Conservation (phyloP, 2,329 filamentous ascomycete genomes). For the Juglanconis sp. region DNA sequence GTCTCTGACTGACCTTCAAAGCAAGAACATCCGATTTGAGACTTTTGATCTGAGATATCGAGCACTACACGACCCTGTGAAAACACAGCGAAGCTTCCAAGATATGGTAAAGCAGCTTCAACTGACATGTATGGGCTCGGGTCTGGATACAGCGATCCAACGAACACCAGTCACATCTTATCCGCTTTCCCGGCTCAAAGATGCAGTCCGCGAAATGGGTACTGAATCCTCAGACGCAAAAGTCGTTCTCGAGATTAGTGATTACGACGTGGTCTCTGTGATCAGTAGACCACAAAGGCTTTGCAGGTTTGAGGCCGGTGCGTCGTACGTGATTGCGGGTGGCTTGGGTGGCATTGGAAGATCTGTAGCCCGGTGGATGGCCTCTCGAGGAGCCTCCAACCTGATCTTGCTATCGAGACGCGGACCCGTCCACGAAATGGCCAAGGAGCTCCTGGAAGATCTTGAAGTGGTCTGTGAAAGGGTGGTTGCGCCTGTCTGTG, state of each 20-base stretch:
- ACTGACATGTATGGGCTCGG: neutral
- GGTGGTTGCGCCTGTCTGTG: constrained; percentile 18
- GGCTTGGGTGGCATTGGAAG: constrained; percentile 28
- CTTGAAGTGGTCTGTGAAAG: constrained; percentile 11
- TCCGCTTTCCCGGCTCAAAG: constrained; percentile 11
- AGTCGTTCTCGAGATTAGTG: constrained; percentile 19
- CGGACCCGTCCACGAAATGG: constrained; percentile 5
- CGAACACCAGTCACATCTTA: constrained; percentile 1
- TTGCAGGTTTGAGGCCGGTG: constrained; percentile 11
- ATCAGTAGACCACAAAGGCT: constrained; percentile 16
- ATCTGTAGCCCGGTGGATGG: constrained; percentile 19
- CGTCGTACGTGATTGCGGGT: constrained; percentile 25
- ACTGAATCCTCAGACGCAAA: constrained; percentile 17
- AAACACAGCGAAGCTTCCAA: constrained; percentile 5
- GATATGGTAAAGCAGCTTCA: constrained; percentile 5
- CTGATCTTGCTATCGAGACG: constrained; percentile 19
- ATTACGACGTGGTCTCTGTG: constrained; percentile 20
- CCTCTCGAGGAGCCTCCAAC: constrained; percentile 16
- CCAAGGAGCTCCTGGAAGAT: constrained; percentile 10
- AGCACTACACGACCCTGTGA: constrained; percentile 2
- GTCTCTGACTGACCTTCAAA: neutral
- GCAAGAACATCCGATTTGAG: constrained; percentile 7
- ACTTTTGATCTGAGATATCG: constrained; percentile 6
- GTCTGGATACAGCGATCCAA: neutral
- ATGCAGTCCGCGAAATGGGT: constrained; percentile 23